These are phyloP conservation scores for Phylloporus sp. DNA, from an alignment of 1,284 basidiomycete species.

Conservation along the genomic window DNA sequence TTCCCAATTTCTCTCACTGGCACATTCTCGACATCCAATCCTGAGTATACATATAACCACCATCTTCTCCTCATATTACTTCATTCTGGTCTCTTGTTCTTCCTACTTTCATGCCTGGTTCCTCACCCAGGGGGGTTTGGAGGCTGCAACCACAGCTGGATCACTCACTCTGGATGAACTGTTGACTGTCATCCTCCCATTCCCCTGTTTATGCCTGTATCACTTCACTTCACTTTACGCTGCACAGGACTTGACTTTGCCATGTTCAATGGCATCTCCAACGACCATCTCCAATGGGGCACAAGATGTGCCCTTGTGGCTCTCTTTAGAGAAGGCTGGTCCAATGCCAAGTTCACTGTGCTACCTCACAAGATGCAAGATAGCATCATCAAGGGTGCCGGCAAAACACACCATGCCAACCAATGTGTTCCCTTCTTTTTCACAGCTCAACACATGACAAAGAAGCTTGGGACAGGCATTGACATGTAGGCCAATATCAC, in stretches of 20 bases:
- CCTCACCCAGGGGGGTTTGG: conserved; percentile 56
- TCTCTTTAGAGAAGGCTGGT: conserved; percentile 88
- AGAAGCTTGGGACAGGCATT: conserved; percentile 55
- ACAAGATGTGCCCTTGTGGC: conserved; percentile 77
- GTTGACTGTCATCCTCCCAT: conserved; percentile 73
- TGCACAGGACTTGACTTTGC: conserved; percentile 93
- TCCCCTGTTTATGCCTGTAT: conserved; percentile 96
- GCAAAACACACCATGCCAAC: conserved; percentile 62
- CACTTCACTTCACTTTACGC: conserved; percentile 93
- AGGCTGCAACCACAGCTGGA: conserved; percentile 32
- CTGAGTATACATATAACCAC: conserved; percentile 75
- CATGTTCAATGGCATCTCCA: conserved; percentile 73
- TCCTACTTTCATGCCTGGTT: conserved; percentile 86
- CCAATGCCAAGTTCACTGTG: conserved; percentile 74
- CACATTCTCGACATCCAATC: conserved; percentile 60
- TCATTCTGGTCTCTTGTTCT: conserved; percentile 88
- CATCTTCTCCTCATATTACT: conserved; percentile 90
- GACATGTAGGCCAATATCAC: conserved; percentile 72
- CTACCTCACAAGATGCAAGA: conserved; percentile 72
- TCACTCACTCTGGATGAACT: conserved; percentile 44
- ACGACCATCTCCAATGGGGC: conserved; percentile 69
- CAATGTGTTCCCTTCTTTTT: conserved; percentile 70
- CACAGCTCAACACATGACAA: conserved; percentile 65
- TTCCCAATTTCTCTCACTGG: conserved; percentile 79
- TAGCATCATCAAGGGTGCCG: conserved; percentile 69